Conservation (phyloP, 495 filamentous ascomycete genomes). For the Aspergillus kassunensis region DNA sequence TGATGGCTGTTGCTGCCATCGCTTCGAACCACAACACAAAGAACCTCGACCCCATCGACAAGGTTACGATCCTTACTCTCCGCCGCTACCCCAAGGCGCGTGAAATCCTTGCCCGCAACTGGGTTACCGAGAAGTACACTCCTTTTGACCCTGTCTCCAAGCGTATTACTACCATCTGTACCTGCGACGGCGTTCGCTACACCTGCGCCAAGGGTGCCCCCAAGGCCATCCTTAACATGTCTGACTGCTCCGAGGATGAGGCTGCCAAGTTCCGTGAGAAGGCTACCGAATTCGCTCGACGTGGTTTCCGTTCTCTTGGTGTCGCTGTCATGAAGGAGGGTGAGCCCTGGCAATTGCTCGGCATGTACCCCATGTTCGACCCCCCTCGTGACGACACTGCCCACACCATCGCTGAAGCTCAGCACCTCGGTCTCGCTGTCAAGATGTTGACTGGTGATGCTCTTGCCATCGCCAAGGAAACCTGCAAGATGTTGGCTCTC, state of each 20-base stretch:
- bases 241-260: slow-evolving; percentile 60
- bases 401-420: slow-evolving; percentile 72
- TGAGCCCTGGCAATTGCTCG: slow-evolving; percentile 64
- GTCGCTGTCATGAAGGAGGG: slow-evolving; percentile 67
- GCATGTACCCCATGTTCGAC: slow-evolving; percentile 77
- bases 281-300: slow-evolving; percentile 68
- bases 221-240: slow-evolving; percentile 66
- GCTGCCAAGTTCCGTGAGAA: slow-evolving; percentile 63
- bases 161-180: slow-evolving; percentile 66
- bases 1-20: slow-evolving; percentile 72
- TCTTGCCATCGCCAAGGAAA: slow-evolving; percentile 76
- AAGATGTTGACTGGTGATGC: slow-evolving; percentile 82
- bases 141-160: slow-evolving; percentile 77
- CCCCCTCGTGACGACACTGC: slow-evolving; percentile 74
- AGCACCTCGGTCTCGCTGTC: slow-evolving; percentile 69
- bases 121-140: slow-evolving; percentile 71
- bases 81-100: slow-evolving; percentile 70
- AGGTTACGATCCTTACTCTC: slow-evolving; percentile 69
- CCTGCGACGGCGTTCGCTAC: slow-evolving; percentile 64
- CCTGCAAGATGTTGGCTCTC: slow-evolving; percentile 75
- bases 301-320: slow-evolving; percentile 79
- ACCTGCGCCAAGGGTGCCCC: slow-evolving; percentile 70
- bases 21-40: slow-evolving; percentile 75
- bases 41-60: slow-evolving; percentile 73
- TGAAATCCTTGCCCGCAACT: slow-evolving; percentile 65